Conservation (phyloP, 2,329 filamentous ascomycete species). For the Pseudogymnoascus verrucosus region DNA sequence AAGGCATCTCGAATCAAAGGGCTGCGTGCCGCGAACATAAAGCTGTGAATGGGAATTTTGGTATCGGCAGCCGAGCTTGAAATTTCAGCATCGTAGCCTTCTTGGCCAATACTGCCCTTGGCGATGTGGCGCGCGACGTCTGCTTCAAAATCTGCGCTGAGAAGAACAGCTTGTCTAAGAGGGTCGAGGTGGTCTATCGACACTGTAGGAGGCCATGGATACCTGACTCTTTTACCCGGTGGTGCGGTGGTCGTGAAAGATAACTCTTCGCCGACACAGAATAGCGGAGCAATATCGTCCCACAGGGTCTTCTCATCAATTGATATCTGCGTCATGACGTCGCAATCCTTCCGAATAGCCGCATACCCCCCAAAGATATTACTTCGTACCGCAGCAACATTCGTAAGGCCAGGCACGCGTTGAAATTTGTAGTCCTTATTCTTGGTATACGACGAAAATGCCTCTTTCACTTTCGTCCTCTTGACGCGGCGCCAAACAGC, state of each 20-base stretch:
- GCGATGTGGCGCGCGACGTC: slow-evolving; percentile 48
- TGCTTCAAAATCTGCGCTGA: slow-evolving; percentile 56
- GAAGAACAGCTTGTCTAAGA: slow-evolving; percentile 46
- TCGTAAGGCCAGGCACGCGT: slow-evolving; percentile 78
- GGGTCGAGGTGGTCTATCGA: slow-evolving; percentile 47
- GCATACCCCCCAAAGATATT: slow-evolving; percentile 88
- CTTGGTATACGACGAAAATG: slow-evolving; percentile 28
- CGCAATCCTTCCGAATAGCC: slow-evolving; percentile 74
- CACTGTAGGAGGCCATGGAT: slow-evolving; percentile 33
- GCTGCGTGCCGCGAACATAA: slow-evolving; percentile 70
- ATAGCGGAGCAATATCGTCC: slow-evolving; percentile 62
- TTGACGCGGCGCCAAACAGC: slow-evolving; percentile 88
- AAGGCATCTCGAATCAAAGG: slow-evolving; percentile 56
- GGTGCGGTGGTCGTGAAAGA: slow-evolving; percentile 25
- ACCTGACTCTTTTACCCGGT: slow-evolving; percentile 32
- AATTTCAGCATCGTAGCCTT: slow-evolving; percentile 22
- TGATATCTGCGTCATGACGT: slow-evolving; percentile 62
- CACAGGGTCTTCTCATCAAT: slow-evolving; percentile 62
- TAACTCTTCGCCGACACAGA: slow-evolving; percentile 58
- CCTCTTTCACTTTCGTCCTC: slow-evolving; percentile 70
- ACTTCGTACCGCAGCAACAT: slow-evolving; percentile 74
- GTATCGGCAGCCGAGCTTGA: not conserved
- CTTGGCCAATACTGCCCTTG: slow-evolving; percentile 32
- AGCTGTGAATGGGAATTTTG: slow-evolving; percentile 71
- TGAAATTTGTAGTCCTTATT: slow-evolving; percentile 92